Evolutionary conservation across 306 rosid genomes (phyloP), one percentile per base, ranked within the genome.

Genomic region (Alnus glutinosa): DNA sequence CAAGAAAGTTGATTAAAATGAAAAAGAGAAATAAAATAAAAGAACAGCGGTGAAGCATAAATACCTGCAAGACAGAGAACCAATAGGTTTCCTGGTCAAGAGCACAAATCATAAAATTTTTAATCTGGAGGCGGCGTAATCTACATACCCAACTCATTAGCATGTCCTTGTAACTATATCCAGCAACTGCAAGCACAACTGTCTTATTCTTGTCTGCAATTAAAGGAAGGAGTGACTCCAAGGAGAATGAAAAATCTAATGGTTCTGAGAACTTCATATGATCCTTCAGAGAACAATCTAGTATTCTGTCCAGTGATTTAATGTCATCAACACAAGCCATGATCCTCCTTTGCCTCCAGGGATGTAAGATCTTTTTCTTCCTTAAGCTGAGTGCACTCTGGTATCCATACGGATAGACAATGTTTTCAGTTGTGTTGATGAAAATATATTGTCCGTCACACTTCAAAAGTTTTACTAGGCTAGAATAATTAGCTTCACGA

Each of bases 101-200:
- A 49, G 98, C 94, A 75, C 86, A 91, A 69, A 95, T 85, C 52
- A 92, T 42, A 77, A 89, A 91, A 74, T 92, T 95, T 77, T 78
- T 61, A 7, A 95, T 76, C 77, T 80, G 79, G 78, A 92, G 84
- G 66, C 73, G 85, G 69, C 90, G 84, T 68, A 92, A 85, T 89
- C 98, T 83, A 85, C 98, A 95, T 76, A 83, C 90, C 98, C 98
- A 95, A 83, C 93, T 95, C 98, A 95, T 95, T 70, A 95, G 88
- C 98, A 95, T 90, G 79, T 95, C 98, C 89, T 91, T 92, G 78
- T 95, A 95, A 79, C 97, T 95, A 84, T 89, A 87, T 77, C 98
- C 98, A 51, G 97, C 89, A 75, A 91, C 87, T 3, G 98, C 85
- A 28, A 95, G 86, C 68, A 92, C 89, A 79, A 91, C 16, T 63